phyloP scores from a whole-genome alignment of 163 green algal genomes.

The Volvox carteri region DNA sequence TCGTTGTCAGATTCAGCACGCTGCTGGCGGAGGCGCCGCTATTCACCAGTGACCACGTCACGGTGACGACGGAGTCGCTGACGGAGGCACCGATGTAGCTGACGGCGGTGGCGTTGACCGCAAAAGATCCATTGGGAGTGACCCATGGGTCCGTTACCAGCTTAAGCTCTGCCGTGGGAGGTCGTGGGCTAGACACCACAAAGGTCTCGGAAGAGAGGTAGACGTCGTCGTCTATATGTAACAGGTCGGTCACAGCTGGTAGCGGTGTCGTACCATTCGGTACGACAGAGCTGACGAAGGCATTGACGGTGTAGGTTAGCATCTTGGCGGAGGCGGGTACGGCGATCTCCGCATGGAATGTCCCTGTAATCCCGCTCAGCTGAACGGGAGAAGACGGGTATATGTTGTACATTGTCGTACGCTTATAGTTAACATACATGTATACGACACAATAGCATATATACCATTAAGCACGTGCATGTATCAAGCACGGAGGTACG shows the following conservation, averaged over 20 bases:
- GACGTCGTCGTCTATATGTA: background rate
- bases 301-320: background rate
- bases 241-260: too few relatives aligned
- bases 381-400: too few relatives aligned
- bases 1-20: conserved; percentile 33
- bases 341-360: background rate
- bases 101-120: background rate
- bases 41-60: background rate
- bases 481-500: too few relatives aligned
- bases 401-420: too few relatives aligned
- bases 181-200: background rate
- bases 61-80: background rate
- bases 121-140: background rate
- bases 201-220: background rate
- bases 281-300: too few relatives aligned
- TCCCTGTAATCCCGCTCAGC: background rate
- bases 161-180: background rate
- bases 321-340: background rate
- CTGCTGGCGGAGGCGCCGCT: too few relatives aligned
- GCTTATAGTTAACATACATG: too few relatives aligned
- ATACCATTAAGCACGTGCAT: too few relatives aligned
- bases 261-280: too few relatives aligned
- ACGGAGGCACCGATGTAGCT: conserved; percentile 46
- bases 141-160: conserved; percentile 1
- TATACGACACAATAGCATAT: too few relatives aligned